phyloP scores from a whole-genome alignment of 768 basidiomycete genomes.

The Fistulinella prunicolor region DNA sequence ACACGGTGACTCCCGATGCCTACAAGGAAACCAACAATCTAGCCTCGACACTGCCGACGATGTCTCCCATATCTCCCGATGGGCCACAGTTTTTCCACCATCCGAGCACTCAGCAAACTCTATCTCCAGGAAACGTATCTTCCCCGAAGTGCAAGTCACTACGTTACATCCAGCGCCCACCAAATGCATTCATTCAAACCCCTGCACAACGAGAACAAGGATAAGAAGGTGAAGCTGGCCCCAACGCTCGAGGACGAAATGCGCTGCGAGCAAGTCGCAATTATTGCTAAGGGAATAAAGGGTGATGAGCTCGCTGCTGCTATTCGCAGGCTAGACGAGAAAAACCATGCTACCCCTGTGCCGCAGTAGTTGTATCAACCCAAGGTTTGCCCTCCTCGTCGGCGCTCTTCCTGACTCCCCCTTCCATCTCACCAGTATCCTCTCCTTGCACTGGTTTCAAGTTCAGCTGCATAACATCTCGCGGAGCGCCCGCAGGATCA shows the following conservation, averaged over 20 bases:
- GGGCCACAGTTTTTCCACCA: slow-evolving; percentile 55
- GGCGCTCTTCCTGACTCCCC: slow-evolving; percentile 53
- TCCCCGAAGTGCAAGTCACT: slow-evolving; percentile 66
- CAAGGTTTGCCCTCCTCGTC: slow-evolving; percentile 42
- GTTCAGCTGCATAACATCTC: slow-evolving; percentile 41
- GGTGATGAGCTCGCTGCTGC: slow-evolving; percentile 65
- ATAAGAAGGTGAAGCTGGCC: slow-evolving; percentile 32
- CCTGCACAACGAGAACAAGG: slow-evolving; percentile 46
- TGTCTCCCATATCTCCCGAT: slow-evolving; percentile 28
- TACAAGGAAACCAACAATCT: slow-evolving; percentile 38
- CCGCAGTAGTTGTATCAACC: slow-evolving; percentile 10
- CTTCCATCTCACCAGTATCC: slow-evolving; percentile 41
- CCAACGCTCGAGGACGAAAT: slow-evolving; percentile 28
- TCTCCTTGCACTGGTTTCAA: slow-evolving; percentile 40
- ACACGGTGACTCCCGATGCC: slow-evolving; percentile 54
- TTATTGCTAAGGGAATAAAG: slow-evolving; percentile 68
- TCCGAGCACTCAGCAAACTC: slow-evolving; percentile 40
- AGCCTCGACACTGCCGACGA: slow-evolving; percentile 24
- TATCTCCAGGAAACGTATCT: slow-evolving; percentile 44
- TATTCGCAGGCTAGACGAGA: slow-evolving; percentile 49
- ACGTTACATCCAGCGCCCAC: slow-evolving; percentile 30
- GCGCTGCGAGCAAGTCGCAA: slow-evolving; percentile 52
- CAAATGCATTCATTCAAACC: slow-evolving; percentile 40
- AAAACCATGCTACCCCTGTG: background rate
- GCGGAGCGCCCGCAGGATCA: slow-evolving; percentile 37